Base-by-base conservation (phyloP, 1,284 basidiomycete species). In the Porodaedalea pini region DNA sequence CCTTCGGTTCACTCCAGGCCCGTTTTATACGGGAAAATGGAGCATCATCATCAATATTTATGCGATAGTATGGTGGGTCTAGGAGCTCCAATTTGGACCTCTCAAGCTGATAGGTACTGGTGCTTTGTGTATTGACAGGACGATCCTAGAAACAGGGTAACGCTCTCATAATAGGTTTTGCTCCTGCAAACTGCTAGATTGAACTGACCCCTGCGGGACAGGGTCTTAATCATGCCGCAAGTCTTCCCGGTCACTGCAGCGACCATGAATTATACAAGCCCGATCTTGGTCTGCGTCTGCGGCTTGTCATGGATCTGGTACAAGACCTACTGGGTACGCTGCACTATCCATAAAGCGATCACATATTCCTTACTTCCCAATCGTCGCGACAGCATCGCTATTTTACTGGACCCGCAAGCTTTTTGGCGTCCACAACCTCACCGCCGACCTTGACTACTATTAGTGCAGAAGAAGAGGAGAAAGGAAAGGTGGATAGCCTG, bases 211-310 rank as follows among this genome's bases (percentile, higher is more conserved):
- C 41, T 8, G 21, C 10, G 10, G 25, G 13, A 1, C 31, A 64
- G 62, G 2, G 58, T 64, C 23, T 44, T 64, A 32, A 62, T 63
- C 39, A 64, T 64, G 63, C 63, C 63, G 3, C 63, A 64, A 56
- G 61, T 64, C 6, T 59, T 57, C 29, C 63, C 63, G 6, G 60
- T 64, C 2, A 63, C 57, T 31, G 56, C 60, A 17, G 27, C 44
- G n/a, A 64, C 63, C 6, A 64, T 64, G 63, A 64, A 64, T 41
- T 64, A 64, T 39, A 56, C 63, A 21, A 52, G 58, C 19, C 62
- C 62, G 2, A 64, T 64, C 21, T 47, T 64, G 27, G 59, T 48
- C 36, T 52, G 37, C n/a, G 59, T 63, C 11, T 61, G 52, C 36
- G 51, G 47, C 29, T 37, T 58, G 31, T 62, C 62, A n/a, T 62